These are phyloP conservation scores for Aspergillus aculeatus DNA, from an alignment of 2,329 filamentous ascomycete species.

Conservation along the genomic window DNA sequence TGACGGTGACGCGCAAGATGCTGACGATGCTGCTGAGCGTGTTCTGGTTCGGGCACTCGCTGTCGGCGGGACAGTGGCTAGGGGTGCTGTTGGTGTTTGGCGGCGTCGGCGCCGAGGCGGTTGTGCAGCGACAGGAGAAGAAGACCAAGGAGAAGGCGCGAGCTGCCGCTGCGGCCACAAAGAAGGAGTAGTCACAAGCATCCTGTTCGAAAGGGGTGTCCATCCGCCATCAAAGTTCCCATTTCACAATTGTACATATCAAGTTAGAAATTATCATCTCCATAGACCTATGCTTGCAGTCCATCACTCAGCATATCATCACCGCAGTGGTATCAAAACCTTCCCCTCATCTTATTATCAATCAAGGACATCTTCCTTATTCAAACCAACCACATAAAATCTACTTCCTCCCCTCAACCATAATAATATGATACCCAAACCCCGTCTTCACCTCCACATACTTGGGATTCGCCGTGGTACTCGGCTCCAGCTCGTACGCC, in stretches of 20 bases:
- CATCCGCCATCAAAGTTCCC: no score
- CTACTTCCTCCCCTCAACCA: constrained; percentile 65
- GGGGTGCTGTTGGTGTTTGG: constrained; percentile 92
- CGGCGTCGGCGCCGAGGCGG: constrained; percentile 86
- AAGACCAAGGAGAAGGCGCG: constrained; percentile 70
- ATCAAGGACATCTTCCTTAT: not conserved
- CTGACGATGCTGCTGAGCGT: constrained; percentile 97
- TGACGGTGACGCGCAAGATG: constrained; percentile 98
- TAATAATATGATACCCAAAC: constrained; percentile 67
- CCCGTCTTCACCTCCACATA: constrained; percentile 62
- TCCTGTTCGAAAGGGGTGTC: not conserved
- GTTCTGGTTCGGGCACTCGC: constrained; percentile 84
- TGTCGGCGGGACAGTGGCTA: constrained; percentile 88
- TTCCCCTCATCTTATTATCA: no score
- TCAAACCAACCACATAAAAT: not conserved
- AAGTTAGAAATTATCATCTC: not conserved
- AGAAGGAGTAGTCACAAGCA: constrained; percentile 25
- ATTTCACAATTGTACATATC: not conserved
- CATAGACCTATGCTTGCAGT: not conserved
- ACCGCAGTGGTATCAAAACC: no score
- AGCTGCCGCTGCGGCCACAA: constrained; percentile 33
- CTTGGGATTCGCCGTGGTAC: constrained; percentile 60
- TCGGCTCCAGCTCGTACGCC: constrained; percentile 61
- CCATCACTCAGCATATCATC: not conserved
- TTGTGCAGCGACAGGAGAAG: constrained; percentile 80